Conservation (phyloP, 2,329 filamentous ascomycete genomes). For the Alternaria hordeiaustralica region DNA sequence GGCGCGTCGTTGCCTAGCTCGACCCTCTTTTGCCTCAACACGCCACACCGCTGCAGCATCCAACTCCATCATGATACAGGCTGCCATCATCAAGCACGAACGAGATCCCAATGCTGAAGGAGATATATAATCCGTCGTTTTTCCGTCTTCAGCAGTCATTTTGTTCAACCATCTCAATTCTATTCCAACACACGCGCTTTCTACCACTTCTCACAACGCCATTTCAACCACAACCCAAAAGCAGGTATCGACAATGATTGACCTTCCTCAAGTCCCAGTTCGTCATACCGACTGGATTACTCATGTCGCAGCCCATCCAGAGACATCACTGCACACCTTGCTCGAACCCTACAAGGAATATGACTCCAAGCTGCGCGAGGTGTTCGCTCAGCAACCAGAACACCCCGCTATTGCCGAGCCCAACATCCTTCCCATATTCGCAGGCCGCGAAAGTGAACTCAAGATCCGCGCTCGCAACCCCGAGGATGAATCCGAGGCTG, state of each 20-base stretch:
- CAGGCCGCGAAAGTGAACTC: slow-evolving; percentile 59
- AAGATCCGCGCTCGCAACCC: slow-evolving; percentile 68
- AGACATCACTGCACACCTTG: slow-evolving; percentile 63
- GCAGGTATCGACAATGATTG: slow-evolving; percentile 2
- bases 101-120: background rate
- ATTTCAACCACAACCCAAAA: background rate
- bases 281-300: slow-evolving; percentile 52
- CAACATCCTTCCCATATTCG: slow-evolving; percentile 72
- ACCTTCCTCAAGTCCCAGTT: slow-evolving; percentile 49
- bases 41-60: slow-evolving; percentile 22
- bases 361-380: slow-evolving; percentile 69
- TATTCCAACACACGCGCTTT: background rate
- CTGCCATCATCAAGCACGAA: background rate
- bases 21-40: slow-evolving; percentile 23
- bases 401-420: slow-evolving; percentile 65
- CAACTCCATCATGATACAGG: background rate
- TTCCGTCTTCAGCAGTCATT: background rate
- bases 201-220: background rate
- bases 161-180: background rate
- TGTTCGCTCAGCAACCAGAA: slow-evolving; percentile 72
- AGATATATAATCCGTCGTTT: background rate
- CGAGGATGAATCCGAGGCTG: slow-evolving; percentile 62
- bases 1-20: slow-evolving; percentile 4
- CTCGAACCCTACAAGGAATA: slow-evolving; percentile 71
- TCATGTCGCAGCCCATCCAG: slow-evolving; percentile 63